phyloP scores from a whole-genome alignment of 2,329 filamentous ascomycete species.

The Aureobasidium mangrovei region DNA sequence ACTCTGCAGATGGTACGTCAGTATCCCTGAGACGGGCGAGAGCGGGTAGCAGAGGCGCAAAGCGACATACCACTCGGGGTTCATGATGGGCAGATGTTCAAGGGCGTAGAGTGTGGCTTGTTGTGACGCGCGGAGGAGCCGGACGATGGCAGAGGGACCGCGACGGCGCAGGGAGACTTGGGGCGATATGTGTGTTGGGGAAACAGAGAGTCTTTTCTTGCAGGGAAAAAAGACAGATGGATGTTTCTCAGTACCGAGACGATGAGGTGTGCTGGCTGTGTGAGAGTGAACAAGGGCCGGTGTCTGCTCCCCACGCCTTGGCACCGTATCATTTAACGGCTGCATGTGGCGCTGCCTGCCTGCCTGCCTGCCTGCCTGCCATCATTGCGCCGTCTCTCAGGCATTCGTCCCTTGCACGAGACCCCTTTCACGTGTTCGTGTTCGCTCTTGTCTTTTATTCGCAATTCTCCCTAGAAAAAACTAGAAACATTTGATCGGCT shows the following conservation, averaged over 20 bases:
- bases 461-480: neutral
- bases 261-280: constrained; percentile 4
- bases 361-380: neutral
- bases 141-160: neutral
- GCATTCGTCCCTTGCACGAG: neutral
- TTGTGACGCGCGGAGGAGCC: neutral
- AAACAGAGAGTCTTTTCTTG: neutral
- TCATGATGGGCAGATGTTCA: constrained; percentile 54
- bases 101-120: constrained; percentile 3
- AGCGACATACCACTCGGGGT: constrained; percentile 70
- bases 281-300: constrained; percentile 8
- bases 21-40: neutral
- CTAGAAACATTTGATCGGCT: neutral
- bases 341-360: neutral
- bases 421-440: neutral
- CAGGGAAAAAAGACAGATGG: neutral
- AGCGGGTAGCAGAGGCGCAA: constrained; percentile 16
- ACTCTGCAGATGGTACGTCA: neutral
- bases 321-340: constrained; percentile 4
- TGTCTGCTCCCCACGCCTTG: neutral
- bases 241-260: neutral
- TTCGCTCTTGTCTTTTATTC: no score
- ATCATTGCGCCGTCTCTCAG: neutral
- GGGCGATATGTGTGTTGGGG: neutral
- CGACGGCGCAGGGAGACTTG: neutral